A percentile compares a stretch with the other conserved stretches of the same genome.
Conservation (phyloP, 805 yeast genomes). For the Myxozyma monticola region DNA sequence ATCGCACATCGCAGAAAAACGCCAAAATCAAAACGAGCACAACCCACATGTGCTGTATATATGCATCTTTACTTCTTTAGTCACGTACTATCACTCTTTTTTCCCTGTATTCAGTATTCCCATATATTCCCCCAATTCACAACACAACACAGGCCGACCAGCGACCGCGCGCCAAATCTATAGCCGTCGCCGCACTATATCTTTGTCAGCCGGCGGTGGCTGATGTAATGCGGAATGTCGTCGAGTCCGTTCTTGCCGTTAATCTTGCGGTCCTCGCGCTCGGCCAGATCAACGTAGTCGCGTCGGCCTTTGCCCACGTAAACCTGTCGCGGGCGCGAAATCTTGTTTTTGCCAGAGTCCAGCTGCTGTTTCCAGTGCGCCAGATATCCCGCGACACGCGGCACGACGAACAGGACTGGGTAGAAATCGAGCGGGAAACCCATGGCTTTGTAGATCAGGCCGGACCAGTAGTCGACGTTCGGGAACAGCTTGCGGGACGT, state of each 20-base stretch:
- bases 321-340: conserved; percentile 28
- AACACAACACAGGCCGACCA: too few relatives aligned
- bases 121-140: too few relatives aligned
- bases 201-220: conserved; percentile 24
- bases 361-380: conserved; percentile 32
- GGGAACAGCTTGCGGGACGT: conserved; percentile 27
- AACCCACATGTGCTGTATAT: too few relatives aligned
- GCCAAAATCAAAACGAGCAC: too few relatives aligned
- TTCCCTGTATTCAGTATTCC: too few relatives aligned
- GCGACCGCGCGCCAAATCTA: too few relatives aligned
- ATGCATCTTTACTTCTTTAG: too few relatives aligned
- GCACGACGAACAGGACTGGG: conserved; percentile 30
- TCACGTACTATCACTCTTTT: too few relatives aligned
- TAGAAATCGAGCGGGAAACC: conserved; percentile 31
- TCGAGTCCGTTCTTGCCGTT: conserved; percentile 16
- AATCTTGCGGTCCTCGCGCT: conserved; percentile 18
- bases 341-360: conserved; percentile 28
- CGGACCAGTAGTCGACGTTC: conserved; percentile 31
- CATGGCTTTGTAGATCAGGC: conserved; percentile 30
- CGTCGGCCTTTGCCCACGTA: conserved; percentile 27
- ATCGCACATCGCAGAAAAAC: too few relatives aligned
- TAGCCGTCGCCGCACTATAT: background rate
- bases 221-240: conserved; percentile 28
- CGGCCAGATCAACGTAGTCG: conserved; percentile 22
- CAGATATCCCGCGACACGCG: conserved; percentile 29